These are phyloP conservation scores for Chenopodium suecicum DNA, from an alignment of 148 eudicot genomes.

Conservation along the genomic window DNA sequence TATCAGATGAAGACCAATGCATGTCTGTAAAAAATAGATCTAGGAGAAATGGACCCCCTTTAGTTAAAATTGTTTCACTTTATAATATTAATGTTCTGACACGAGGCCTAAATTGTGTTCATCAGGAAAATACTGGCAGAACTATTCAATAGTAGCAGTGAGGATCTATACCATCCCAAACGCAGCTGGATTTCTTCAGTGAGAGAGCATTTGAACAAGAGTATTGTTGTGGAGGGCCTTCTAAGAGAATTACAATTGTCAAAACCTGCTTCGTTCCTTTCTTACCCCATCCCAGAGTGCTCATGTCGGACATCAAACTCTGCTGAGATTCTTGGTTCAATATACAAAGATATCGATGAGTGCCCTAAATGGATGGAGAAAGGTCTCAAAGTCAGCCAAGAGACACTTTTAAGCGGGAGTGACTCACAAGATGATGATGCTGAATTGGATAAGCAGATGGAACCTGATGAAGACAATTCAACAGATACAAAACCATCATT, in stretches of 20 bases:
- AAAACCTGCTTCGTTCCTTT: constrained; percentile 61
- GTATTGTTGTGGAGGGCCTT: constrained; percentile 71
- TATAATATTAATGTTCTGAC: not conserved
- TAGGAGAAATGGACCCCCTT: not conserved
- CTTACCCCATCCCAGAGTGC: constrained; percentile 88
- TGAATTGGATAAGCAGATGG: constrained; percentile 43
- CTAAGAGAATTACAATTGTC: constrained; percentile 42
- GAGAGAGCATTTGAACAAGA: constrained; percentile 74
- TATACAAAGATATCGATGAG: constrained; percentile 39
- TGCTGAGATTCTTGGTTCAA: constrained; percentile 30
- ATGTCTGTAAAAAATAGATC: not conserved
- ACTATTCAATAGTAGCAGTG: constrained; percentile 55
- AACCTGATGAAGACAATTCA: constrained; percentile 46
- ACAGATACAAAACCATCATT: constrained; percentile 32
- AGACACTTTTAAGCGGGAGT: constrained; percentile 34
- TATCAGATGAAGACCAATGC: not conserved
- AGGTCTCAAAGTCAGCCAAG: constrained; percentile 32
- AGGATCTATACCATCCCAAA: constrained; percentile 64
- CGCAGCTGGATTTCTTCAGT: constrained; percentile 73
- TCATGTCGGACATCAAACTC: constrained; percentile 60
- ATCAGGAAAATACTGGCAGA: constrained; percentile 69
- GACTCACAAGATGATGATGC: constrained; percentile 61
- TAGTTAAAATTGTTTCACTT: not conserved
- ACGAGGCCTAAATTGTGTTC: constrained; percentile 7
- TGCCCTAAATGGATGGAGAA: constrained; percentile 76